These are phyloP conservation scores for Termitomyces sp. DNA, from an alignment of 768 basidiomycete genomes.

Conservation along the genomic window DNA sequence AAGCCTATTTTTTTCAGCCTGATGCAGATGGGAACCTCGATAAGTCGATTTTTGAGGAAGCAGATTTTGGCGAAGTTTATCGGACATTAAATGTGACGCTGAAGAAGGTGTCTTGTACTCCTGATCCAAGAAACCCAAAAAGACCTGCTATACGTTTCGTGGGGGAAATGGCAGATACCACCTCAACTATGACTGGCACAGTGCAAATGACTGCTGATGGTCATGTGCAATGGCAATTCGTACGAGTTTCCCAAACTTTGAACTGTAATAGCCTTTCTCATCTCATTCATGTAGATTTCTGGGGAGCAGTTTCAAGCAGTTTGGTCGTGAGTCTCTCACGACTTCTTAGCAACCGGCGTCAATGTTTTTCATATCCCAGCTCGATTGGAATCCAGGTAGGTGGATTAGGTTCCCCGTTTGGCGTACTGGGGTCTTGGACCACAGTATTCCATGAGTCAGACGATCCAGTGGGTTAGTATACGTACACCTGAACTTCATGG, in stretches of 20 bases:
- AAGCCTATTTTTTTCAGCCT: conserved; percentile 16
- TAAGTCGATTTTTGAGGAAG: conserved; percentile 44
- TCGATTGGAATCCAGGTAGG: conserved; percentile 64
- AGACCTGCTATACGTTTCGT: conserved; percentile 51
- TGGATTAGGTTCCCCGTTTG: conserved; percentile 52
- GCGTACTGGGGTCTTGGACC: conserved; percentile 52
- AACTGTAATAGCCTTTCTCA: not conserved
- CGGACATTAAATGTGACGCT: conserved; percentile 46
- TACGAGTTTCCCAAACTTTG: conserved; percentile 28
- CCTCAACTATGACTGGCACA: conserved; percentile 47
- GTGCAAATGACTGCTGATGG: conserved; percentile 56
- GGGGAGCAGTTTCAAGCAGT: conserved; percentile 50
- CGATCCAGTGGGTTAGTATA: conserved; percentile 40
- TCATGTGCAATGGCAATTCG: conserved; percentile 62
- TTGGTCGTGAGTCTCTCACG: conserved; percentile 45
- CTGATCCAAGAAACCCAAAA: conserved; percentile 44
- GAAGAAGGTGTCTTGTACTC: conserved; percentile 33
- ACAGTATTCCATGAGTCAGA: conserved; percentile 40
- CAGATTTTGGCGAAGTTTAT: conserved; percentile 49
- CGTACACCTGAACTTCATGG: not conserved
- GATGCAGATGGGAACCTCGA: conserved; percentile 32
- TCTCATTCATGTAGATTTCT: conserved; percentile 30
- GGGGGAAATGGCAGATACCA: conserved; percentile 45
- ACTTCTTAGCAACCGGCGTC: not conserved
- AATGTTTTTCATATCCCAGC: conserved; percentile 25